Conservation (phyloP, 2,329 filamentous ascomycete genomes). For the Passalora sequoiae region DNA sequence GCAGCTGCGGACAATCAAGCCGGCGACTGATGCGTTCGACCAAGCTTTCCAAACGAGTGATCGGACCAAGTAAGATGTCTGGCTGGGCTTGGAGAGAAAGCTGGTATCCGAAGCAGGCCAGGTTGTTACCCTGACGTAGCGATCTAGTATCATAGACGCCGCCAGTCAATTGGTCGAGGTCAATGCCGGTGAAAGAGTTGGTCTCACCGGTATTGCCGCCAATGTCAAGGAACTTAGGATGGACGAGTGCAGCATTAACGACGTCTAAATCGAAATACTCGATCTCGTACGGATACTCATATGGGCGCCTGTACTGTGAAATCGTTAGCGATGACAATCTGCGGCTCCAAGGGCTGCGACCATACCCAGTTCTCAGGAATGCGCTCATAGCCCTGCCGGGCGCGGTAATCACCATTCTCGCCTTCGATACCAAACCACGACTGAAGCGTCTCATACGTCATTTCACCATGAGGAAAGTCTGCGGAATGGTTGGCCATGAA, state of each 20-base stretch:
- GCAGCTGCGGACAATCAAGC: slow-evolving; percentile 27
- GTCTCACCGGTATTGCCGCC: slow-evolving; percentile 30
- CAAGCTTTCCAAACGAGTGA: slow-evolving; percentile 10
- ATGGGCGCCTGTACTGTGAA: slow-evolving; percentile 29
- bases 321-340: no score
- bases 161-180: slow-evolving; percentile 27
- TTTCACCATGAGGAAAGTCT: slow-evolving; percentile 22
- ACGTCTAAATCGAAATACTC: slow-evolving; percentile 28
- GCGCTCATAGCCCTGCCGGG: slow-evolving; percentile 21
- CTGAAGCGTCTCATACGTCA: slow-evolving; percentile 20
- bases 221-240: slow-evolving; percentile 32
- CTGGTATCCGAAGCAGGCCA: slow-evolving; percentile 35
- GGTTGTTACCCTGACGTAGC: slow-evolving; percentile 34
- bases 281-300: slow-evolving; percentile 30
- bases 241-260: slow-evolving; percentile 18
- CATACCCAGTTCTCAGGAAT: slow-evolving; percentile 28
- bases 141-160: slow-evolving; percentile 20
- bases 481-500: slow-evolving; percentile 26
- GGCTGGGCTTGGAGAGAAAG: slow-evolving; percentile 34
- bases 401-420: slow-evolving; percentile 19
- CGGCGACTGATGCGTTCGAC: slow-evolving; percentile 14
- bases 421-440: slow-evolving; percentile 26
- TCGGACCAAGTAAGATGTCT: slow-evolving; percentile 21
- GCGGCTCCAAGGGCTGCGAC: no score
- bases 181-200: slow-evolving; percentile 25